phyloP scores from a whole-genome alignment of 2,329 filamentous ascomycete species.

The Fusarium floridanum region DNA sequence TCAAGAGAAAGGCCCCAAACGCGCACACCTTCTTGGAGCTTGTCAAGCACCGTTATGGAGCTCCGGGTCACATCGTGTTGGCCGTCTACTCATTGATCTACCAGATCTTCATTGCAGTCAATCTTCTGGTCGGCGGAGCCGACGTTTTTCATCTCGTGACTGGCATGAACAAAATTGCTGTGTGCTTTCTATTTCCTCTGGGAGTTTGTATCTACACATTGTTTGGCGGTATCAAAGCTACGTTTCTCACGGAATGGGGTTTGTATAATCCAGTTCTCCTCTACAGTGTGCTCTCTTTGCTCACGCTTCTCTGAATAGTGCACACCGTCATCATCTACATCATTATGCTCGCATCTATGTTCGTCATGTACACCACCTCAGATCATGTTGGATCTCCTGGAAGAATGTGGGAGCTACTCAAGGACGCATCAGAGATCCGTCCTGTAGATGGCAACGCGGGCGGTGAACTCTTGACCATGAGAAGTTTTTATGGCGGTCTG shows the following conservation, averaged over 20 bases:
- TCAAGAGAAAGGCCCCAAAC: neutral
- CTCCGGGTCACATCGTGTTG: neutral
- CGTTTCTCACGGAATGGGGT: neutral
- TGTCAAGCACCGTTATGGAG: neutral
- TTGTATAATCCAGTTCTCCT: no score
- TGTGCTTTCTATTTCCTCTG: neutral
- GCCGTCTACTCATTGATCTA: neutral
- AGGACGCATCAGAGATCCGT: neutral
- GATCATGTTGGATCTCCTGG: neutral
- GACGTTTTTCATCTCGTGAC: neutral
- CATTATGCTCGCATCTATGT: neutral
- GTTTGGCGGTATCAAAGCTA: neutral
- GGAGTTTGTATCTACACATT: neutral
- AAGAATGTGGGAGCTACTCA: neutral
- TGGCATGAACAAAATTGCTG: neutral
- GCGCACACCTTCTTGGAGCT: neutral
- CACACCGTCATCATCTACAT: neutral
- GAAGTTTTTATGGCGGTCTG: neutral
- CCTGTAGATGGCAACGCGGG: neutral
- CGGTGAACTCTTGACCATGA: neutral
- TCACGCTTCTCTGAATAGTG: neutral
- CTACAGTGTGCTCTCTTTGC: no score
- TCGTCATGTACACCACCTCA: neutral
- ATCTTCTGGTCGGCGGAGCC: neutral
- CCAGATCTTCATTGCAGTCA: neutral